A percentile compares a stretch with the other conserved stretches of the same genome.
Evolutionary conservation across 2,329 filamentous ascomycete species (phyloP).

Genomic region (Penicillium olsonii): DNA sequence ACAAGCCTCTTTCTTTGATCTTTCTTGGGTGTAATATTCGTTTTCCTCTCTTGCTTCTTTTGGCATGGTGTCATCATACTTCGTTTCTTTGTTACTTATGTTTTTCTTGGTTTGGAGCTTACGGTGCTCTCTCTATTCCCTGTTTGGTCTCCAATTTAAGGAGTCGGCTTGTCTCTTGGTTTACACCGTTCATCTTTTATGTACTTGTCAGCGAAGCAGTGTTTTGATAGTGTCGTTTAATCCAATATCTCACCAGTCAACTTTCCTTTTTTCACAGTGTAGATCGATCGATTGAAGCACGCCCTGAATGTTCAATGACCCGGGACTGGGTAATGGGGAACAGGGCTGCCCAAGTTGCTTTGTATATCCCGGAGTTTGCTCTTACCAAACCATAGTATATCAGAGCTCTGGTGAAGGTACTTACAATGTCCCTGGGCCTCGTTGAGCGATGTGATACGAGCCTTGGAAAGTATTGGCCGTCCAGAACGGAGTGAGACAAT

Average conservation of each 20-base stretch:
- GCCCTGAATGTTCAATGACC: too few species aligned
- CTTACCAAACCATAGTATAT: too few species aligned
- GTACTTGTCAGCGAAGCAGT: slow-evolving; percentile 19
- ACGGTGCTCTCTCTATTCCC: slow-evolving; percentile 22
- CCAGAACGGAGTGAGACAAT: neutral
- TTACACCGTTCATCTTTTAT: slow-evolving; percentile 12
- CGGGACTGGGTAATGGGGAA: too few species aligned
- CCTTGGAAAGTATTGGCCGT: too few species aligned
- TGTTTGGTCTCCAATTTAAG: slow-evolving; percentile 11
- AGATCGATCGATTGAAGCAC: too few species aligned
- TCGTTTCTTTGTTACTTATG: slow-evolving; percentile 21
- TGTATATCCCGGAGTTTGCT: too few species aligned
- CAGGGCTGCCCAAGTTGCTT: too few species aligned
- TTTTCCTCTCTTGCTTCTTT: slow-evolving; percentile 18
- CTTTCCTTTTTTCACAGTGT: neutral
- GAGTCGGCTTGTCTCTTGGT: slow-evolving; percentile 10
- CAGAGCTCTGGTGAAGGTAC: too few species aligned
- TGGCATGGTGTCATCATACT: slow-evolving; percentile 24
- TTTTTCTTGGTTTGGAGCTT: slow-evolving; percentile 24
- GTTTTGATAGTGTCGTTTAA: slow-evolving; percentile 16
- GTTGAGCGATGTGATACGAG: too few species aligned
- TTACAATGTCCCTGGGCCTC: too few species aligned
- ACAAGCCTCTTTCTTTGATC: slow-evolving; percentile 16
- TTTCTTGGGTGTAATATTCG: slow-evolving; percentile 20
- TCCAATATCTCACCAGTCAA: slow-evolving; percentile 11